Evolutionary conservation across 495 filamentous ascomycete genomes (phyloP).

Genomic region (Aspergillus ellipticus): DNA sequence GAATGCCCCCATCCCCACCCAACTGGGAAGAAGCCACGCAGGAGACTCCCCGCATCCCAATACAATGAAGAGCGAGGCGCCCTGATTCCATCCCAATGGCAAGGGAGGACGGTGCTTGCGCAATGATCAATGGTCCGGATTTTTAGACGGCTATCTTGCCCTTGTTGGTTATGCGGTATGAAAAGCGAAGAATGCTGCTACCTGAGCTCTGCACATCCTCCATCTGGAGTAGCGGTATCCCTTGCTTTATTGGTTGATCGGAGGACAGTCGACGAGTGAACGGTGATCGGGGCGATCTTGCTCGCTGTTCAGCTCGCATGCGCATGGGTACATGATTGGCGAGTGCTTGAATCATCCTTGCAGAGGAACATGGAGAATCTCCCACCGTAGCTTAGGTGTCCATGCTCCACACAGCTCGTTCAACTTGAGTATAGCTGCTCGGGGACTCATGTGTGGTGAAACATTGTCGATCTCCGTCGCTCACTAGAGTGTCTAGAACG

Average conservation of each 20-base stretch:
- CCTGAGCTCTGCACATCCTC: background rate
- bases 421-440: background rate
- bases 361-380: background rate
- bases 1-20: background rate
- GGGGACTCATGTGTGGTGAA: background rate
- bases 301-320: too few relatives aligned
- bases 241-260: background rate
- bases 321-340: too few relatives aligned
- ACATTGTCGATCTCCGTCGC: background rate
- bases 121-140: background rate
- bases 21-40: background rate
- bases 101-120: constrained; percentile 1
- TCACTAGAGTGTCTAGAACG: background rate
- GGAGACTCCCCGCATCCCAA: background rate
- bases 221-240: constrained; percentile 1
- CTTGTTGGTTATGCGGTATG: constrained; percentile 1
- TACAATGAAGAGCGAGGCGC: background rate
- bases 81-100: background rate
- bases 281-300: background rate
- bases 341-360: too few relatives aligned
- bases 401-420: background rate
- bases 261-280: background rate
- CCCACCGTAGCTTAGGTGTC: background rate
- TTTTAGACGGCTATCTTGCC: background rate
- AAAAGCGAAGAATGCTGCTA: background rate